A percentile compares a stretch with the other conserved stretches of the same genome.
These are phyloP conservation scores for Monosporozyma servazzii DNA, from an alignment of 805 yeast genomes.

Conservation along the genomic window DNA sequence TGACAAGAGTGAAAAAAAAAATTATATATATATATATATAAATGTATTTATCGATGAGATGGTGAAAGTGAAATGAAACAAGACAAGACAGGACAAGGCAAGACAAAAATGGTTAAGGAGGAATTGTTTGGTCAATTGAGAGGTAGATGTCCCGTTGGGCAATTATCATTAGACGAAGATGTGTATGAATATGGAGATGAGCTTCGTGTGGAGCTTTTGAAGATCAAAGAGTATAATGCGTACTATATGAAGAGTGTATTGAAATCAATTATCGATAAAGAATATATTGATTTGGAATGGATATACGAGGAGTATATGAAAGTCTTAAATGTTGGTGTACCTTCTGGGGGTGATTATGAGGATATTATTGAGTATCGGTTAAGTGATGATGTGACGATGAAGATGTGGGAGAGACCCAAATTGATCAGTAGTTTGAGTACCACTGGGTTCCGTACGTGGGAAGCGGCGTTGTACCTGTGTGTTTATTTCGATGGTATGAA, in stretches of 20 bases:
- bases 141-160: slow-evolving; percentile 10
- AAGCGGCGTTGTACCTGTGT: slow-evolving; percentile 64
- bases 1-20: background rate
- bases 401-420: slow-evolving; percentile 48
- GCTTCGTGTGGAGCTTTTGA: slow-evolving; percentile 14
- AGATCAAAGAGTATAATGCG: slow-evolving; percentile 34
- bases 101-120: background rate
- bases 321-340: slow-evolving; percentile 19
- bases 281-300: slow-evolving; percentile 21
- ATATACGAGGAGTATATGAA: slow-evolving; percentile 27
- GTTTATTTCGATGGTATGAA: slow-evolving; percentile 14
- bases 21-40: too few species aligned
- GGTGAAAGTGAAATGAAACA: background rate
- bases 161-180: background rate
- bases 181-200: background rate
- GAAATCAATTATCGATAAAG: slow-evolving; percentile 32
- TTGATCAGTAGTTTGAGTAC: slow-evolving; percentile 68
- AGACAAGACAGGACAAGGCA: too few species aligned
- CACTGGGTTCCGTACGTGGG: slow-evolving; percentile 91
- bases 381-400: slow-evolving; percentile 12
- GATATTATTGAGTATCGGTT: slow-evolving; percentile 31
- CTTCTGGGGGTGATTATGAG: slow-evolving; percentile 7
- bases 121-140: slow-evolving; percentile 4
- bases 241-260: slow-evolving; percentile 43
- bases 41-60: too few species aligned